Evolutionary conservation across 768 basidiomycete species (phyloP).

Genomic region (Russula foetens): DNA sequence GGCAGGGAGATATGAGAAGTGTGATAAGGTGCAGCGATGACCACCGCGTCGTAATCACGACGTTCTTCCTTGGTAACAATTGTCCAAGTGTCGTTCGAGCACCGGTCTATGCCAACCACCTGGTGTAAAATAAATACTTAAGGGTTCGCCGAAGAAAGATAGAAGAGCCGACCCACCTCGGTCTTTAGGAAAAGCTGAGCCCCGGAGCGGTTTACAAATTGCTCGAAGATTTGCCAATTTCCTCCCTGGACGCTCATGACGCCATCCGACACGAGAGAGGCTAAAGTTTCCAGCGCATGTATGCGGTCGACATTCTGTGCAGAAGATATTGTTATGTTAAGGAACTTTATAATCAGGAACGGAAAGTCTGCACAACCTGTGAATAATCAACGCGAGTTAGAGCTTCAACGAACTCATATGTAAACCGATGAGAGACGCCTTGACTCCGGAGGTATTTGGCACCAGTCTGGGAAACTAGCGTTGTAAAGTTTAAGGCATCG

Average conservation of each 20-base stretch:
- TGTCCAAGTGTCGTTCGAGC: slow-evolving; percentile 36
- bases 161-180: slow-evolving; percentile 35
- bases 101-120: slow-evolving; percentile 32
- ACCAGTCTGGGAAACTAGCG: slow-evolving; percentile 41
- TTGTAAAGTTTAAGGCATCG: slow-evolving; percentile 20
- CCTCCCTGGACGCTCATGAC: slow-evolving; percentile 67
- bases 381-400: slow-evolving; percentile 77
- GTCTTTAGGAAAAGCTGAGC: slow-evolving; percentile 69
- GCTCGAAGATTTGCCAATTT: slow-evolving; percentile 78
- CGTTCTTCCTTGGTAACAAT: slow-evolving; percentile 40
- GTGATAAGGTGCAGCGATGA: slow-evolving; percentile 84
- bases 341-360: not conserved
- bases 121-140: slow-evolving; percentile 26
- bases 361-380: slow-evolving; percentile 37
- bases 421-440: slow-evolving; percentile 51
- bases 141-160: not conserved
- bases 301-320: slow-evolving; percentile 56
- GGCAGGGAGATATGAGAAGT: slow-evolving; percentile 51
- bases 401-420: slow-evolving; percentile 64
- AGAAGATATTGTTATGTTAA: too few species aligned
- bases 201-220: slow-evolving; percentile 61
- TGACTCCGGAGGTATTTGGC: slow-evolving; percentile 44
- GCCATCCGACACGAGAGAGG: slow-evolving; percentile 60
- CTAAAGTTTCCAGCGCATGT: slow-evolving; percentile 69
- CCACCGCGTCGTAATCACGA: slow-evolving; percentile 56